Percentiles rank a stretch among this genome's conserved stretches.
Conservation (phyloP, 1,284 basidiomycete species). For the Tilletia walkeri region DNA sequence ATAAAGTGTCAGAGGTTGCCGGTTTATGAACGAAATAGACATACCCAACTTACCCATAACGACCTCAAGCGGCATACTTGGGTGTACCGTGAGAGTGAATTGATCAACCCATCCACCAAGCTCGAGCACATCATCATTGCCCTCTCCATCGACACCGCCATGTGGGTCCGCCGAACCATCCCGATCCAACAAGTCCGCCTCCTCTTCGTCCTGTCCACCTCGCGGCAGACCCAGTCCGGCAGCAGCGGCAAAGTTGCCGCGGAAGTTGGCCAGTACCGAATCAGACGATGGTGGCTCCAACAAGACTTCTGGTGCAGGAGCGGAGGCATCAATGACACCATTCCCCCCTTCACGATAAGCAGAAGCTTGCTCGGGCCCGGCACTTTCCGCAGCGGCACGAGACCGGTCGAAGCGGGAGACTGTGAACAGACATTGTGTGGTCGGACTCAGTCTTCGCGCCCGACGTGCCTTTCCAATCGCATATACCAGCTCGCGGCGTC, state of each 20-base stretch:
- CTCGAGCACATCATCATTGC: slow-evolving; percentile 38
- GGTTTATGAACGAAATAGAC: neutral
- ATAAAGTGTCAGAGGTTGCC: neutral
- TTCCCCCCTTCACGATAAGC: neutral
- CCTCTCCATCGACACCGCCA: slow-evolving; percentile 38
- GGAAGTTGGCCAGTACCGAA: neutral
- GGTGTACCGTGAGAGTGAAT: slow-evolving; percentile 65
- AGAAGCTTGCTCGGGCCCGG: no score
- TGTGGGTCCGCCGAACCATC: slow-evolving; percentile 30
- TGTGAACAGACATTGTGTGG: slow-evolving; percentile 45
- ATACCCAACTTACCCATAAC: slow-evolving; percentile 75
- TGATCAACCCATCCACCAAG: slow-evolving; percentile 49
- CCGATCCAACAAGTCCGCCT: slow-evolving; percentile 22
- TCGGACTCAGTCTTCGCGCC: slow-evolving; percentile 28
- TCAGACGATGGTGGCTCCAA: slow-evolving; percentile 3
- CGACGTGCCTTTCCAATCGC: slow-evolving; percentile 68
- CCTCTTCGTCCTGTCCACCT: slow-evolving; percentile 15
- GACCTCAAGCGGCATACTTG: slow-evolving; percentile 87
- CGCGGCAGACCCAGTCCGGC: slow-evolving; percentile 3
- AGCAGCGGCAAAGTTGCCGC: slow-evolving; percentile 13
- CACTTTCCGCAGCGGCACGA: no score
- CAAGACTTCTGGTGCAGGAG: slow-evolving; percentile 9
- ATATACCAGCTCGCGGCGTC: slow-evolving; percentile 77
- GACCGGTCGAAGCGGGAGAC: slow-evolving; percentile 14
- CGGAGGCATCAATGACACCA: neutral